Evolutionary conservation across 495 filamentous ascomycete species (phyloP).

Genomic region (Penicillium lividum): DNA sequence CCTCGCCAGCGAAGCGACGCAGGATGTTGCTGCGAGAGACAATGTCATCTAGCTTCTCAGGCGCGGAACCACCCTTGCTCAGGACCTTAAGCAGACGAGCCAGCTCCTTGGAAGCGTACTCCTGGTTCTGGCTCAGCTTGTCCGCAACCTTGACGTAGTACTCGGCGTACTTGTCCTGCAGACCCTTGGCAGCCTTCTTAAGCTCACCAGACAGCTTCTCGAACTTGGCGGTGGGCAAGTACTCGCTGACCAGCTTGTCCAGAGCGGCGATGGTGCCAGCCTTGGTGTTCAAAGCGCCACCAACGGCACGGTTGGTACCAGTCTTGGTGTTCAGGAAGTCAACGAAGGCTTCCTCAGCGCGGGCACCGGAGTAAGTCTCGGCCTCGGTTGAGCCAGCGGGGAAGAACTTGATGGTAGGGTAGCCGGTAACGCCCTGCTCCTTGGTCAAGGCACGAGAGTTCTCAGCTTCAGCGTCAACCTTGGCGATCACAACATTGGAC

Average conservation of each 20-base stretch:
- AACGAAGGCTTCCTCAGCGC: slow-evolving; percentile 74
- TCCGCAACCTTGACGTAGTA: slow-evolving; percentile 92
- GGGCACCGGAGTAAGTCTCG: slow-evolving; percentile 73
- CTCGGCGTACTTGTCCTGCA: slow-evolving; percentile 82
- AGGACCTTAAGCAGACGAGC: slow-evolving; percentile 75
- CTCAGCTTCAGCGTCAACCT: slow-evolving; percentile 89
- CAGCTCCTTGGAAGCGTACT: slow-evolving; percentile 84
- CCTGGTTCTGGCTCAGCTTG: slow-evolving; percentile 75
- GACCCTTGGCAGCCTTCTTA: slow-evolving; percentile 64
- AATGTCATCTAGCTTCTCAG: slow-evolving; percentile 87
- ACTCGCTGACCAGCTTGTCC: slow-evolving; percentile 70
- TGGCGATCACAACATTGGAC: slow-evolving; percentile 77
- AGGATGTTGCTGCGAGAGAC: slow-evolving; percentile 86
- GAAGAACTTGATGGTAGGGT: slow-evolving; percentile 99
- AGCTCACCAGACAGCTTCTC: slow-evolving; percentile 62
- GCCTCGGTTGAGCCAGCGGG: slow-evolving; percentile 78
- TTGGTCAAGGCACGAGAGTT: slow-evolving; percentile 75
- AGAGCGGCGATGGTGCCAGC: slow-evolving; percentile 82
- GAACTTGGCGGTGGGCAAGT: slow-evolving; percentile 54
- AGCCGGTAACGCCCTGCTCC: slow-evolving; percentile 77
- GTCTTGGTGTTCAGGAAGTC: slow-evolving; percentile 85
- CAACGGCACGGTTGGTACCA: slow-evolving; percentile 80
- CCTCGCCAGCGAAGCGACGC: slow-evolving; percentile 64
- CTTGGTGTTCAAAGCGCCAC: slow-evolving; percentile 74
- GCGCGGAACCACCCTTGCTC: slow-evolving; percentile 80